Evolutionary conservation across 306 rosid species (phyloP).

Genomic region (Quercus ilex): DNA sequence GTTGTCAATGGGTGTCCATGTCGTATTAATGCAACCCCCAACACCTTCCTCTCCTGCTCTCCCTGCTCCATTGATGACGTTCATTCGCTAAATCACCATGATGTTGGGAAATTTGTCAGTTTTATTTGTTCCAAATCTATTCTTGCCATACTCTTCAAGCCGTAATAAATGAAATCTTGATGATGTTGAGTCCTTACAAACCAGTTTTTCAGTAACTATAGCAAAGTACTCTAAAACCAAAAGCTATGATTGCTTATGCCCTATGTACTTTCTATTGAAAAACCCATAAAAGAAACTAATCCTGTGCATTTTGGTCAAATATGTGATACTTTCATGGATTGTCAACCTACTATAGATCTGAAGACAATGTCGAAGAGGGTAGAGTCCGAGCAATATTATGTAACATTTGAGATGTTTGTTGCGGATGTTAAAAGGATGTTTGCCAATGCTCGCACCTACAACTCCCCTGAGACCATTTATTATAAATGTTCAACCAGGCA

Average conservation of each 20-base stretch:
- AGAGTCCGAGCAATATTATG: slow-evolving; percentile 90
- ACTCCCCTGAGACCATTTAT: slow-evolving; percentile 92
- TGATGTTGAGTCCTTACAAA: background rate
- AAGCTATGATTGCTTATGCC: background rate
- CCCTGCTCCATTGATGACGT: background rate
- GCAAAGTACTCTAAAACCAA: background rate
- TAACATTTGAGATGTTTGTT: slow-evolving; percentile 91
- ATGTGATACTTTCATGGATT: slow-evolving; percentile 4
- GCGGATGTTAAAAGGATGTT: slow-evolving; percentile 95
- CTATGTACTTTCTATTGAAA: background rate
- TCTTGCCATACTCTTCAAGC: background rate
- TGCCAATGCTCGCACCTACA: slow-evolving; percentile 80
- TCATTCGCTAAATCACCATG: background rate
- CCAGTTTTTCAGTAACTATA: background rate
- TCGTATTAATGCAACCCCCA: background rate
- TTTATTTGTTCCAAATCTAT: background rate
- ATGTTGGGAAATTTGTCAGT: background rate
- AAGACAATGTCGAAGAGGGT: slow-evolving; percentile 94
- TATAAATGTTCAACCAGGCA: slow-evolving; percentile 86
- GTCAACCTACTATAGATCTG: slow-evolving; percentile 50
- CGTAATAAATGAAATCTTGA: background rate
- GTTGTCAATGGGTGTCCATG: background rate
- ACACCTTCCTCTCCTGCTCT: background rate
- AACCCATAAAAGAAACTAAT: background rate
- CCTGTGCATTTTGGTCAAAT: background rate